A percentile compares a stretch with the other conserved stretches of the same genome.
phyloP scores from a whole-genome alignment of 106 monocot species.

The Narthecium ossifragum region DNA sequence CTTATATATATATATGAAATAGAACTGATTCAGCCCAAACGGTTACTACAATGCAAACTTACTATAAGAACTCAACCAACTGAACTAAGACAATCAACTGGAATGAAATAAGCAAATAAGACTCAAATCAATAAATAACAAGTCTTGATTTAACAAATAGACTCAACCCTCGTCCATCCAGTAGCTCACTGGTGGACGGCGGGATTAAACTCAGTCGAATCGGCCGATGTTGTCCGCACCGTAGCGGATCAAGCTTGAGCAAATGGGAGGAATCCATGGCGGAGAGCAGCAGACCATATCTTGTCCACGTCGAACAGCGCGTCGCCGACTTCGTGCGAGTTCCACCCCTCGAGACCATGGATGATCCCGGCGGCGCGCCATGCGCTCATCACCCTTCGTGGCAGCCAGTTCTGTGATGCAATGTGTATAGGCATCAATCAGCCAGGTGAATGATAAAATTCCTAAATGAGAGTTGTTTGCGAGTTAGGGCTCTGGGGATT shows the following conservation, averaged over 20 bases:
- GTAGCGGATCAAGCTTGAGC: constrained; percentile 2
- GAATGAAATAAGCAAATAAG: too few relatives aligned
- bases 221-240: too few relatives aligned
- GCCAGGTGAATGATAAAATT: not conserved
- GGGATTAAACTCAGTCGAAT: too few relatives aligned
- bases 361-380: constrained; percentile 53
- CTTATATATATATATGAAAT: too few relatives aligned
- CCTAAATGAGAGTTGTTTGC: not conserved
- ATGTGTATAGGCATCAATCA: not conserved
- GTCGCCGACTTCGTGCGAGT: constrained; percentile 39
- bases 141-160: too few relatives aligned
- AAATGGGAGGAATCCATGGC: constrained; percentile 36
- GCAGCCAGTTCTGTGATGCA: constrained; percentile 36
- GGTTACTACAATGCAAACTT: too few relatives aligned
- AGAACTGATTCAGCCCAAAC: too few relatives aligned
- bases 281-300: constrained; percentile 36
- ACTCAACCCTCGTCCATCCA: too few relatives aligned
- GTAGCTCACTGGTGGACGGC: too few relatives aligned
- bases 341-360: constrained; percentile 49
- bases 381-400: constrained; percentile 61
- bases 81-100: too few relatives aligned
- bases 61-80: too few relatives aligned
- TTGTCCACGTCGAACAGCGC: constrained; percentile 25
- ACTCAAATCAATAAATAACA: too few relatives aligned
- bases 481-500: not conserved